Conservation (phyloP, 495 filamentous ascomycete genomes). For the Tuber aestivum region DNA sequence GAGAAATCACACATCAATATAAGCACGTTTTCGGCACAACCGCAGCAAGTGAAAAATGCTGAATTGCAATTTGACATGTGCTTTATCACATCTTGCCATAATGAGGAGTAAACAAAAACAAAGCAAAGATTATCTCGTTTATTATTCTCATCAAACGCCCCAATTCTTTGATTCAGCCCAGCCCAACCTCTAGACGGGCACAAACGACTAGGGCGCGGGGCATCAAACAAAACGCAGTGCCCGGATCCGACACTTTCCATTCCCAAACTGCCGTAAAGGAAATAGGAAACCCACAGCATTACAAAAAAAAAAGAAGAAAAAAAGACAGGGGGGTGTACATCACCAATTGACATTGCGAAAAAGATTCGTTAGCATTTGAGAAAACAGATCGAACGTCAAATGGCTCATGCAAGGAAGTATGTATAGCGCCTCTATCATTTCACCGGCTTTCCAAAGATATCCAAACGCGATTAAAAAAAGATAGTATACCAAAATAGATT, state of each 20-base stretch:
- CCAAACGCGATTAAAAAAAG: background rate
- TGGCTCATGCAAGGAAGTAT: background rate
- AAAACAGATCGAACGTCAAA: background rate
- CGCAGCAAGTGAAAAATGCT: slow-evolving; percentile 65
- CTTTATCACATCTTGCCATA: slow-evolving; percentile 45
- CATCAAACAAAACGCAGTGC: background rate
- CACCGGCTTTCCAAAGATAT: background rate
- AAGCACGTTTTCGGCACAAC: slow-evolving; percentile 85
- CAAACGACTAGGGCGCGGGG: background rate
- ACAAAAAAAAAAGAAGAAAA: background rate
- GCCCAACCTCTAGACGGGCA: background rate
- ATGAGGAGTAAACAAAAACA: background rate
- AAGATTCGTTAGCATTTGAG: background rate
- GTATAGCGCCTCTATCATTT: slow-evolving; percentile 1
- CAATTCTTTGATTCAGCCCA: background rate
- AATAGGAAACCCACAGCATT: background rate
- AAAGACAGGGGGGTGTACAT: background rate
- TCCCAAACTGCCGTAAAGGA: background rate
- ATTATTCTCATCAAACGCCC: background rate
- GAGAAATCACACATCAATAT: slow-evolving; percentile 46
- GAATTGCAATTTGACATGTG: slow-evolving; percentile 99
- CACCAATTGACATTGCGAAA: background rate
- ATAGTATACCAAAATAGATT: background rate
- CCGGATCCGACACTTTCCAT: background rate
- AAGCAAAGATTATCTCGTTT: background rate